A percentile compares a stretch with the other conserved stretches of the same genome.
These are phyloP conservation scores for Termitomyces sp. DNA, from an alignment of 768 basidiomycete species.

Conservation along the genomic window DNA sequence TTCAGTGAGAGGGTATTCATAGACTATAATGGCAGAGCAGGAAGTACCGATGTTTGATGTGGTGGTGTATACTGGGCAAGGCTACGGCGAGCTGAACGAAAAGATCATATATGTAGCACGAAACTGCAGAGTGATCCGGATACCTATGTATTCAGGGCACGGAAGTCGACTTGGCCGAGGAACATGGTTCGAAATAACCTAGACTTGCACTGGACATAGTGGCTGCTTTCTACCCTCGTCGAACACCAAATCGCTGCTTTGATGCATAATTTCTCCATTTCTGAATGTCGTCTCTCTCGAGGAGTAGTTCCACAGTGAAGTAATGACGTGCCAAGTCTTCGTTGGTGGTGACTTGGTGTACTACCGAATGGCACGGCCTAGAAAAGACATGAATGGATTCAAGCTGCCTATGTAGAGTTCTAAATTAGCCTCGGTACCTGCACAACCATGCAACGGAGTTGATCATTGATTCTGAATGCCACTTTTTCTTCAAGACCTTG, in stretches of 20 bases:
- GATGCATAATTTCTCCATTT: conserved; percentile 52
- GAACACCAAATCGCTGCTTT: conserved; percentile 34
- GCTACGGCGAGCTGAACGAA: background rate
- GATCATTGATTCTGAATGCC: conserved; percentile 48
- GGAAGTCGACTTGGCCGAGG: background rate
- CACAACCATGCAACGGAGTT: conserved; percentile 62
- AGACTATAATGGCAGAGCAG: background rate
- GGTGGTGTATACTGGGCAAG: background rate
- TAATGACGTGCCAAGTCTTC: conserved; percentile 47
- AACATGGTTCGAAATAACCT: background rate
- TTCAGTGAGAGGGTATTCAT: no score
- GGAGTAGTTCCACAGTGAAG: conserved; percentile 45
- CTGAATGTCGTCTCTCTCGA: conserved; percentile 49
- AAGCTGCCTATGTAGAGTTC: background rate
- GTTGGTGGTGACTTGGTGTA: conserved; percentile 44
- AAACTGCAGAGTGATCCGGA: background rate
- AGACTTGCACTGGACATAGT: background rate
- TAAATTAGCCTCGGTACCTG: conserved; percentile 23
- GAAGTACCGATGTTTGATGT: background rate
- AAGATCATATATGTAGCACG: background rate
- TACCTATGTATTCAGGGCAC: background rate
- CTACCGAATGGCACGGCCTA: conserved; percentile 48
- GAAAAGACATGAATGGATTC: background rate
- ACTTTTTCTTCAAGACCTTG: conserved; percentile 52
- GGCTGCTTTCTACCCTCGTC: conserved; percentile 13